Evolutionary conservation across 495 filamentous ascomycete species (phyloP), one percentile per base, ranked within the genome.

Genomic region (Lepraria neglecta): DNA sequence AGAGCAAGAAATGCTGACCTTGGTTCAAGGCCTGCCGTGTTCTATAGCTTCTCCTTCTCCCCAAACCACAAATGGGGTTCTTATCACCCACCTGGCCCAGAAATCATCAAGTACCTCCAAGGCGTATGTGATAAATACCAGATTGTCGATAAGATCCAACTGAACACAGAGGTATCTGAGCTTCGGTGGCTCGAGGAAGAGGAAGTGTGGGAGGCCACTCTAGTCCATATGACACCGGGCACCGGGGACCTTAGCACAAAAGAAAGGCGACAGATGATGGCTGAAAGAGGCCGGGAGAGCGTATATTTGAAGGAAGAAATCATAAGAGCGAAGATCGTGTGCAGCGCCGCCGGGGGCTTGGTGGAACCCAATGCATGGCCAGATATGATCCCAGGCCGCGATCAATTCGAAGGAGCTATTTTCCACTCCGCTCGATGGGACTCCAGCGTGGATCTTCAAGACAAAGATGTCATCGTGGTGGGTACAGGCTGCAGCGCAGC

Each of bases 11-110:
- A 58, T 46, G 30, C 48, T 63, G 42, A 53, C 44, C 24, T 56
- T 63, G 21, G 48, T 38, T 48, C 45, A 21, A 81, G 77, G 9
- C 81, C 80, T 35, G 82, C 84, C 3, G 53, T 78, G 1, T 78
- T 86, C 27, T 88, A 88, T 69, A 82, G 76, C 46, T 85, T 86
- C 69, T 84, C 80, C 0, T 88, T 88, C 63, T 74, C 76, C 5
- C 75, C 74, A 24, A 87, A 87, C 66, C 70, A 75, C 24, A 69
- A 76, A 44, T 88, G 85, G 84, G 78, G 77, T 0, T 75, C 75
- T 6, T 67, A 82, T 31, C 75, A 82, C 68, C 83, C 85, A 1
- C 64, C 77, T 3, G 80, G 78, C 4, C 65, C 68, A 14, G 85
- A 88, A 66, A 78, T 88, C 43, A 69, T 75, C 4, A 69, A 74